Base-by-base conservation (phyloP, 1,284 basidiomycete genomes). In the Malassezia pachydermatis region DNA sequence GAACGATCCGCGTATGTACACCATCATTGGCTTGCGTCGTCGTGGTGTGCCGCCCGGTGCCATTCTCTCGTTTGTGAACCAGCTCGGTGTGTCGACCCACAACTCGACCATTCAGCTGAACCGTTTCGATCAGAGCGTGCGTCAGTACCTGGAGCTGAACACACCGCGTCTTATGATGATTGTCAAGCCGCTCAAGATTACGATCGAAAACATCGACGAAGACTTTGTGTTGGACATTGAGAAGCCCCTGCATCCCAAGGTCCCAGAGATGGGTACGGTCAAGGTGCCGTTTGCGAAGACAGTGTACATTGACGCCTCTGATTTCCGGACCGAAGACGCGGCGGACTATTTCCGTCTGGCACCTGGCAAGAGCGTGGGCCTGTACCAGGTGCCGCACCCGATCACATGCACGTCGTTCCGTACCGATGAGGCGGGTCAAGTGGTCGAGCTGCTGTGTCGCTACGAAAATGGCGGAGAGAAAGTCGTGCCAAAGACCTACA, bases 1-100 rank as follows among this genome's bases (percentile, higher is more conserved):
- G 94, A 89, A 98, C 66, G 94, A 99, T 69, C 94, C 94, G 36
- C 83, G 94, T n/a, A 79, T 99, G 43, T 95, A 94, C 75, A 98
- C 94, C 1, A 80, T 98, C 58, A 92, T 96, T 59, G 90, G 90
- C 3, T 80, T 98, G 25, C 82, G 92, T 48, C 80, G 94, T 50
- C 83, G 94, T 40, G 94, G 94, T 57, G 81, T 98, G 20, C 94
- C 94, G 14, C 92, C 94, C 9, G 88, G 88, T 23, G 94, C 94
- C 5, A 86, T 99, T 70, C 76, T 88, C 41, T 83, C 84, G 11
- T 98, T 99, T 73, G 88, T 98, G 57, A 84, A 85, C 73, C 80
- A 81, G 10, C 79, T 99, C 10, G 94, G 94, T 39, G 89, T 99
- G 24, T 92, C 92, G 9, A 90, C 85, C 2, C 42, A 60, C 56